Evolutionary conservation across 129 eudicot genomes (phyloP).

Genomic region (Centella asiatica): DNA sequence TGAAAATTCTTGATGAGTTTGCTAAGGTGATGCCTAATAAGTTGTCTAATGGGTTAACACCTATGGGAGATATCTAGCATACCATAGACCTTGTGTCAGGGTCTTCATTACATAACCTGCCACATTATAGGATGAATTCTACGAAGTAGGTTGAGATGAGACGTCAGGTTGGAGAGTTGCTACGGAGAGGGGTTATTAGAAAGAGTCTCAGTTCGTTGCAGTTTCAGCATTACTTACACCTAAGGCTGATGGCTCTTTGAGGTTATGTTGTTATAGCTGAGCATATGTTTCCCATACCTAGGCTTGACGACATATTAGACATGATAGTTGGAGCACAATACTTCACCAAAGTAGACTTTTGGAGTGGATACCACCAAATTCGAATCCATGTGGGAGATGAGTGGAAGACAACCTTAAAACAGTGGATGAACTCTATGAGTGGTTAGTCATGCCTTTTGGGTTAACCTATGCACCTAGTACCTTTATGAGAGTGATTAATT

Average conservation of each 20-base stretch:
- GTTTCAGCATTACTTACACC: neutral
- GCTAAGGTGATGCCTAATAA: neutral
- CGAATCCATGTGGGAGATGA: slow-evolving; percentile 1
- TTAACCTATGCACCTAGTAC: neutral
- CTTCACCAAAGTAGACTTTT: slow-evolving; percentile 4
- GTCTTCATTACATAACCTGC: neutral
- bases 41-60: neutral
- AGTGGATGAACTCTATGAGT: slow-evolving; percentile 3
- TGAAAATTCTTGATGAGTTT: neutral
- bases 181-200: neutral
- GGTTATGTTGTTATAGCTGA: too few species aligned
- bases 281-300: too few species aligned
- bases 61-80: neutral
- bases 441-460: slow-evolving; percentile 15
- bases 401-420: slow-evolving; percentile 13
- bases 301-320: slow-evolving; percentile 15
- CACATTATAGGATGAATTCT: slow-evolving; percentile 2
- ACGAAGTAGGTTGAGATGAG: neutral
- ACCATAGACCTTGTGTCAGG: neutral
- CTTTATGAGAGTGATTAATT: slow-evolving; percentile 3
- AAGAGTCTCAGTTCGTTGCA: slow-evolving; percentile 6
- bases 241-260: slow-evolving; percentile 1
- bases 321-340: neutral
- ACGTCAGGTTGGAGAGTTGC: slow-evolving; percentile 2
- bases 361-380: slow-evolving; percentile 6